Evolutionary conservation across 805 yeast species (phyloP), one percentile per base, ranked within the genome.

Genomic region (Candida alai): DNA sequence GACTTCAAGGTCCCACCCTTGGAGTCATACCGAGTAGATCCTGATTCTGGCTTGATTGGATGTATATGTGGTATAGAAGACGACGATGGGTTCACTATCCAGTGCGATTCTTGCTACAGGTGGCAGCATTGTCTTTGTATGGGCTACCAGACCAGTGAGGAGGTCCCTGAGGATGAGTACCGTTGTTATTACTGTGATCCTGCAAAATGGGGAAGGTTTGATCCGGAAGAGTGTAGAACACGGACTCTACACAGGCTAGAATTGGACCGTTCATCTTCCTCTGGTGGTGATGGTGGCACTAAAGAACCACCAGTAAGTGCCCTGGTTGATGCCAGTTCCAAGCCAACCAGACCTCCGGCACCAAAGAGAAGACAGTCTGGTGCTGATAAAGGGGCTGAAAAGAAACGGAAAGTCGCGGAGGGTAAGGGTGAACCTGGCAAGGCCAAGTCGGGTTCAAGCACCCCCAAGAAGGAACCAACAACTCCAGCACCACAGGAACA

Each of bases 121-220:
- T 89, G 97, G 97, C 96, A 89, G 54, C 97, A 89, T 61, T 88
- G 93, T 18, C 68, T 76, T n/a, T 89, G 97, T 58, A 85, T 87
- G 75, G 83, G 82, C 6, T 85, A 84, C 37, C 68, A 68, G 28
- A 74, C 80, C 28, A 76, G 74, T 38, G 82, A 76, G 24, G 80
- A 83, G 32, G 94, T 80, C 0, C 96, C 96, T 0, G 96, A 87
- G 36, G 77, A 76, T 34, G 69, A 60, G 37, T 89, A 84, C 52
- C 65, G 76, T 19, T 89, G 97, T 52, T 84, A 84, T 51, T 69
- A 69, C 30, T 89, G 97, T 60, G 81, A 80, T 37, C 54, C 61
- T 29, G 37, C 43, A 16, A 62, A 66, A 36, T 59, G 69, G 66
- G 65, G 65, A 4, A 56, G 59, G 31, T 65, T 76, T 25, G 67